Evolutionary conservation across 1,284 basidiomycete species (phyloP).

Genomic region (Puccinia novopanici): DNA sequence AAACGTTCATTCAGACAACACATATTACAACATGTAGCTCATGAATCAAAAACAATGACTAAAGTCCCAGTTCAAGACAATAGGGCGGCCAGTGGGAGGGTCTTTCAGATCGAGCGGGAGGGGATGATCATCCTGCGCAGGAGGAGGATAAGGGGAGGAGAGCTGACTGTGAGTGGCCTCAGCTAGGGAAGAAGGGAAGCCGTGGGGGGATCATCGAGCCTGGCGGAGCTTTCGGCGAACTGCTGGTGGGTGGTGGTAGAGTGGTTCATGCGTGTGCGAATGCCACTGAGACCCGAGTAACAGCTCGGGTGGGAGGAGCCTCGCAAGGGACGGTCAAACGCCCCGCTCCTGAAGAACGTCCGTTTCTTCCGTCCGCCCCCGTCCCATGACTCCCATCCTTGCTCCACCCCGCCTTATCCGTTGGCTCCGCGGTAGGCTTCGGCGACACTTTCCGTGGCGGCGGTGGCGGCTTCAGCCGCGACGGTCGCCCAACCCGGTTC

Average conservation of each 20-base stretch:
- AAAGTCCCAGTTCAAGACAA: constrained; percentile 48
- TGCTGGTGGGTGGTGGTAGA: constrained; percentile 4
- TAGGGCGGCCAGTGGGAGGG: neutral
- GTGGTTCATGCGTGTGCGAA: constrained; percentile 24
- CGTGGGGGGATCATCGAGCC: constrained; percentile 4
- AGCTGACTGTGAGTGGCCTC: neutral
- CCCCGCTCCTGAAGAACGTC: constrained; percentile 37
- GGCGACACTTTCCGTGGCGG: constrained; percentile 34
- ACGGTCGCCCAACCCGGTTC: constrained; percentile 25
- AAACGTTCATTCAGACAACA: neutral
- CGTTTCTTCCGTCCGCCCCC: constrained; percentile 14
- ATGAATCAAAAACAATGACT: constrained; percentile 46
- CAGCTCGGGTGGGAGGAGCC: neutral
- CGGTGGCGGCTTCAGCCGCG: constrained; percentile 27
- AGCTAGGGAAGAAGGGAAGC: neutral
- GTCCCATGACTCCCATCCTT: constrained; percentile 3
- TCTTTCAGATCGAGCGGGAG: neutral
- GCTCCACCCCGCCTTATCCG: neutral
- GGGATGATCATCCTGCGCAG: neutral
- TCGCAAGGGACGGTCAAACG: constrained; percentile 22
- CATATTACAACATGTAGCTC: neutral
- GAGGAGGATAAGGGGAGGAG: neutral
- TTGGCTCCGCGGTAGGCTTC: constrained; percentile 17
- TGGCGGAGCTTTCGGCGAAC: constrained; percentile 12
- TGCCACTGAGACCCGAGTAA: neutral